These are phyloP conservation scores for Rhizodiscina lignyota DNA, from an alignment of 495 filamentous ascomycete genomes.

Conservation along the genomic window DNA sequence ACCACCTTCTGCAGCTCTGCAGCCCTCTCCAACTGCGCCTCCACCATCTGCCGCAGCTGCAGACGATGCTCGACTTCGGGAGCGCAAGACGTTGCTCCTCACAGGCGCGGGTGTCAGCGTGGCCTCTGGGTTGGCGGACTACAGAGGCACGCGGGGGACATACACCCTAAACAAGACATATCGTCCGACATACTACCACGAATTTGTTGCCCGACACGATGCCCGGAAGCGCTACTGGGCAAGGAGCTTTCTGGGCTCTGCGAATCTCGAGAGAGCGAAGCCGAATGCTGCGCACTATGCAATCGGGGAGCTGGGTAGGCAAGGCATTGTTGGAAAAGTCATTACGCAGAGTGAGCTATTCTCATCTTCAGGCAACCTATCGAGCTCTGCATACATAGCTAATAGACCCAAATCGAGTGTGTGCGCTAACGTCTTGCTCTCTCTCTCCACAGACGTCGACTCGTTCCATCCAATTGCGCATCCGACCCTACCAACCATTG, in stretches of 20 bases:
- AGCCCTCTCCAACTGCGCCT: not conserved
- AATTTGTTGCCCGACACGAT: conserved; percentile 70
- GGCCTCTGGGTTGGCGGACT: conserved; percentile 83
- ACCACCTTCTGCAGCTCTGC: not conserved
- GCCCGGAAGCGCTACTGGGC: conserved; percentile 94
- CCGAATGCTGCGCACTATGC: conserved; percentile 73
- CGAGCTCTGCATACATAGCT: conserved; percentile 3
- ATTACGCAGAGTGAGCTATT: conserved; percentile 61
- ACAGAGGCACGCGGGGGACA: conserved; percentile 76
- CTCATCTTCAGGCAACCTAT: not conserved
- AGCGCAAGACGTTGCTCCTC: conserved; percentile 50
- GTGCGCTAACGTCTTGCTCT: no score
- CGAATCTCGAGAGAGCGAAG: conserved; percentile 52
- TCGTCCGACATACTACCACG: conserved; percentile 81
- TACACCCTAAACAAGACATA: conserved; percentile 82
- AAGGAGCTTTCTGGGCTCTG: conserved; percentile 84
- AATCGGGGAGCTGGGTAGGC: conserved; percentile 46
- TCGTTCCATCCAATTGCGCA: conserved; percentile 75
- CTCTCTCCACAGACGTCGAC: conserved; percentile 74
- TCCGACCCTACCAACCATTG: conserved; percentile 55
- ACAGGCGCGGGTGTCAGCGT: conserved; percentile 91
- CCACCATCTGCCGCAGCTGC: not conserved
- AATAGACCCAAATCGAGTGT: no score
- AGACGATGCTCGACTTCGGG: not conserved
- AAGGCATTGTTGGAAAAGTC: conserved; percentile 58